Evolutionary conservation across 495 filamentous ascomycete genomes (phyloP).

Genomic region (Cairneyella variabilis): DNA sequence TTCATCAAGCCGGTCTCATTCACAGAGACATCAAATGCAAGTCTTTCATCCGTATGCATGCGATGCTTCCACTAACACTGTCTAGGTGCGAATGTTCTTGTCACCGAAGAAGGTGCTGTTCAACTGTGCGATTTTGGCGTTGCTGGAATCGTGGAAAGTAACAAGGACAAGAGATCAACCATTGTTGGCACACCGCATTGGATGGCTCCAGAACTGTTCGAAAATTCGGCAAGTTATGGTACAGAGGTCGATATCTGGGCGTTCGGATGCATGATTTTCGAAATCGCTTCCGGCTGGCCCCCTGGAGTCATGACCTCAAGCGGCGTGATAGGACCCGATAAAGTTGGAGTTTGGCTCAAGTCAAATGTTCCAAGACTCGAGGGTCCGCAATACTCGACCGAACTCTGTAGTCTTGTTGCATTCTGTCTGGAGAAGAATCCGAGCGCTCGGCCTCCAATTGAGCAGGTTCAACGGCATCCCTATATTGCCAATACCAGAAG

Average conservation of each 20-base stretch:
- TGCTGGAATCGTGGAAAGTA: slow-evolving; percentile 79
- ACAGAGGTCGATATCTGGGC: slow-evolving; percentile 92
- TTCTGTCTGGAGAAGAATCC: slow-evolving; percentile 78
- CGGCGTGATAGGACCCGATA: slow-evolving; percentile 35
- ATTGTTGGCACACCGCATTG: slow-evolving; percentile 94
- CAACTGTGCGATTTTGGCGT: slow-evolving; percentile 97
- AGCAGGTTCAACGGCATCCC: slow-evolving; percentile 58
- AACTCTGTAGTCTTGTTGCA: slow-evolving; percentile 70
- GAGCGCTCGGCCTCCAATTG: slow-evolving; percentile 65
- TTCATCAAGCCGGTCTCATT: slow-evolving; percentile 89
- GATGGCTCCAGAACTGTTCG: slow-evolving; percentile 91
- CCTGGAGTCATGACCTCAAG: slow-evolving; percentile 61
- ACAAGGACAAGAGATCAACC: slow-evolving; percentile 80
- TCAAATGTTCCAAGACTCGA: slow-evolving; percentile 67
- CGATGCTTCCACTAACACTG: slow-evolving; percentile 9
- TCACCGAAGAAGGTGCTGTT: slow-evolving; percentile 80
- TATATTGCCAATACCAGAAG: slow-evolving; percentile 58
- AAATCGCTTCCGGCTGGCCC: slow-evolving; percentile 86
- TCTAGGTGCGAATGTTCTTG: slow-evolving; percentile 81
- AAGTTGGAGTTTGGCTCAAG: slow-evolving; percentile 59
- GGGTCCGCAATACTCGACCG: slow-evolving; percentile 69
- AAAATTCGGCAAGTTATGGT: slow-evolving; percentile 50
- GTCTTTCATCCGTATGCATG: background rate
- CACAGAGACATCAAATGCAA: slow-evolving; percentile 93
- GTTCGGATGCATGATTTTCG: slow-evolving; percentile 84